Conservation (phyloP, 805 yeast genomes). For the Candida ficus region DNA sequence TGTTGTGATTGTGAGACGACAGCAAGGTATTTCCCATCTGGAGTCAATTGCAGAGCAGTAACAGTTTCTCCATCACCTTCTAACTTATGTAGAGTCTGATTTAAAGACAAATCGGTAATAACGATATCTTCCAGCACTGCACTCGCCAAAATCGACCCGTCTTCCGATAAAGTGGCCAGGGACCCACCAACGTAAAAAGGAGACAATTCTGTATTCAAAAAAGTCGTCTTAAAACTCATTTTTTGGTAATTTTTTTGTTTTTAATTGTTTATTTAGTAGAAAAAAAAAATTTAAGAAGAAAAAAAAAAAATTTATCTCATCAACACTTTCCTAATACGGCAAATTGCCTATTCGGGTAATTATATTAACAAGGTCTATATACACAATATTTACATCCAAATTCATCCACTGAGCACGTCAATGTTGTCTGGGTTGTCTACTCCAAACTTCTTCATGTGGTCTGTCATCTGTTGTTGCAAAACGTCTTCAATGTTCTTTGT, state of each 20-base stretch:
- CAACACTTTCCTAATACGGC: conserved; percentile 1
- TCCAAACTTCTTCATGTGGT: conserved; percentile 23
- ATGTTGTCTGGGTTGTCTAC: conserved; percentile 22
- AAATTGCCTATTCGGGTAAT: not conserved
- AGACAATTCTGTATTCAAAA: conserved; percentile 40
- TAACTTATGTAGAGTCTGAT: conserved; percentile 51
- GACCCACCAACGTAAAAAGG: conserved; percentile 90
- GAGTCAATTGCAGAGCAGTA: conserved; percentile 70
- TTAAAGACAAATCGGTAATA: conserved; percentile 57
- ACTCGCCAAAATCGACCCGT: conserved; percentile 66
- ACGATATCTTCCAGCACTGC: conserved; percentile 75
- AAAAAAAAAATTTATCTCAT: conserved; percentile 1
- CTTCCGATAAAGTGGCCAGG: conserved; percentile 59
- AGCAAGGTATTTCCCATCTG: conserved; percentile 67
- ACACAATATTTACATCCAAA: not conserved
- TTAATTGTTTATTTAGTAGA: not conserved
- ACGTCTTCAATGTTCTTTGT: conserved; percentile 23
- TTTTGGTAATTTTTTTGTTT: not conserved
- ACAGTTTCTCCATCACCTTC: conserved; percentile 84
- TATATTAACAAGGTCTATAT: not conserved
- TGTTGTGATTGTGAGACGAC: conserved; percentile 81
- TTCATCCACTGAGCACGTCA: conserved; percentile 17
- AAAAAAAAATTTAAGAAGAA: not conserved
- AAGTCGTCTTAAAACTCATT: conserved; percentile 28
- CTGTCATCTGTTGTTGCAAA: conserved; percentile 17